A percentile compares a stretch with the other conserved stretches of the same genome.
phyloP scores from a whole-genome alignment of 2,329 filamentous ascomycete species.

The Dryadomyces quercivorus region DNA sequence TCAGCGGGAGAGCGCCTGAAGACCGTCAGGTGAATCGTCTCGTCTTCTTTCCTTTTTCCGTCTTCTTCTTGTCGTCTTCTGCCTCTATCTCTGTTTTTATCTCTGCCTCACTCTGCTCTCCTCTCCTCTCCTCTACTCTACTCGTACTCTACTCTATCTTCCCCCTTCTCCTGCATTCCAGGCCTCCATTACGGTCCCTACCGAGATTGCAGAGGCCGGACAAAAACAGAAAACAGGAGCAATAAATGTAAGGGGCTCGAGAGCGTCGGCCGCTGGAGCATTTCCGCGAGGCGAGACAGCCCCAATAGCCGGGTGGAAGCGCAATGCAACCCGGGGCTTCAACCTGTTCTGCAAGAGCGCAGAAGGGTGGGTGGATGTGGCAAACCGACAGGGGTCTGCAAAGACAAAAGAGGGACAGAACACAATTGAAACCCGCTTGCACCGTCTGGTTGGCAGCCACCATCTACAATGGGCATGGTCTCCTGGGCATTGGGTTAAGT shows the following conservation, averaged over 20 bases:
- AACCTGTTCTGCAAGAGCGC: background rate
- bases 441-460: background rate
- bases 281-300: background rate
- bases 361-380: background rate
- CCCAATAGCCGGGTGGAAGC: background rate
- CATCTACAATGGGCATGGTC: background rate
- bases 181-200: background rate
- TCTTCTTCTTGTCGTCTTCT: too few relatives aligned
- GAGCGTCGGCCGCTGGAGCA: background rate
- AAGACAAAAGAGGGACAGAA: background rate
- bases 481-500: too few relatives aligned
- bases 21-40: background rate
- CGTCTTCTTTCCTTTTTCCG: background rate
- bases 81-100: too few relatives aligned
- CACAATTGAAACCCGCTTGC: background rate
- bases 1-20: too few relatives aligned
- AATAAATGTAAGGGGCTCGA: background rate
- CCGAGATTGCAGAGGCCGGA: background rate
- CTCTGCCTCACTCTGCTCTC: background rate
- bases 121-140: too few relatives aligned
- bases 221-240: background rate
- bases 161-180: too few relatives aligned
- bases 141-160: too few relatives aligned
- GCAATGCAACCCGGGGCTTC: background rate
- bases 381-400: background rate